phyloP scores from a whole-genome alignment of 441 rosid species.

The Pelargonium fulgidum region DNA sequence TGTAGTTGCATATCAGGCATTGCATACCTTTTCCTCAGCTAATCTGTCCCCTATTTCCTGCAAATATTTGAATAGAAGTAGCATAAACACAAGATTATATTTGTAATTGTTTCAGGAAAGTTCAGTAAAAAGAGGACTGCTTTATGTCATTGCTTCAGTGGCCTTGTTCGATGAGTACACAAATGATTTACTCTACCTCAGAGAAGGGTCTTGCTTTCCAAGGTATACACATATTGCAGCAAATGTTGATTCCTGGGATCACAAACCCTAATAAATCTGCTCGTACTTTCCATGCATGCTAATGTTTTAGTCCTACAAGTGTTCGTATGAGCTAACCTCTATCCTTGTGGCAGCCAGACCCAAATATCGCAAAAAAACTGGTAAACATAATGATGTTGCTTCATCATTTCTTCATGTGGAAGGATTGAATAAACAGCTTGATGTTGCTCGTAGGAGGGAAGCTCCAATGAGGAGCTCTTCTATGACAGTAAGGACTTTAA shows the following conservation, averaged over 20 bases:
- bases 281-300: too few species aligned
- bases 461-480: conserved; percentile 1
- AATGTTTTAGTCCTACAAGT: too few species aligned
- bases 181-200: conserved; percentile 27
- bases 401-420: conserved; percentile 15
- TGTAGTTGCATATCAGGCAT: conserved; percentile 27
- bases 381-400: conserved; percentile 1
- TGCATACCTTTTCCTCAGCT: not conserved
- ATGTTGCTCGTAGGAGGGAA: conserved; percentile 15
- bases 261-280: too few species aligned
- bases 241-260: too few species aligned
- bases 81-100: not conserved
- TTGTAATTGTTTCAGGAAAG: conserved; percentile 18
- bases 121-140: conserved; percentile 26
- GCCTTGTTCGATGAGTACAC: conserved; percentile 26
- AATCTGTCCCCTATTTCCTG: too few species aligned
- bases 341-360: conserved; percentile 21
- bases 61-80: too few species aligned
- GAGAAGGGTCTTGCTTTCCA: conserved; percentile 26
- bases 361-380: conserved; percentile 15
- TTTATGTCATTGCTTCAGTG: conserved; percentile 24
- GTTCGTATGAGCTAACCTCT: conserved; percentile 5
- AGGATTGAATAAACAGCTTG: conserved; percentile 18
- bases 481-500: not conserved
- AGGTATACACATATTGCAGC: conserved; percentile 13